Conservation (phyloP, 495 filamentous ascomycete species). For the Staphylotrichum longicolle region DNA sequence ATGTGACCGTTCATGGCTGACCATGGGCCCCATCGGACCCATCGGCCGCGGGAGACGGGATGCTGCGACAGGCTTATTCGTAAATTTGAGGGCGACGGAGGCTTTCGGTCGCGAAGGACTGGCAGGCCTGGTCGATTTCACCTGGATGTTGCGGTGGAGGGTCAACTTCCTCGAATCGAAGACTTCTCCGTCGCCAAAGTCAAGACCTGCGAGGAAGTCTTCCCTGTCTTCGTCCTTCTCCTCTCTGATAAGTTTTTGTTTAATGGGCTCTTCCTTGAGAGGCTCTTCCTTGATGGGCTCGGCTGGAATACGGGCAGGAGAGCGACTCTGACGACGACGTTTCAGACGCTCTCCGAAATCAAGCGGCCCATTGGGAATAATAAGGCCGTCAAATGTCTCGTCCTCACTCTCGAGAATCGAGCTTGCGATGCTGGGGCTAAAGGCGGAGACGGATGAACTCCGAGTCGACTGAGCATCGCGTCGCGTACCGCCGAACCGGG, state of each 20-base stretch:
- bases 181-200: conserved; percentile 77
- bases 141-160: conserved; percentile 90
- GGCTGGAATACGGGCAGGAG: conserved; percentile 41
- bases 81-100: conserved; percentile 86
- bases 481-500: conserved; percentile 79
- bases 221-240: conserved; percentile 55
- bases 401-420: conserved; percentile 94
- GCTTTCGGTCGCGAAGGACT: conserved; percentile 68
- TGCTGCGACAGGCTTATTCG: conserved; percentile 57
- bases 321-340: conserved; percentile 58
- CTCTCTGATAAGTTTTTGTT: conserved; percentile 20
- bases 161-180: conserved; percentile 77
- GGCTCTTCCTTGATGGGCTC: conserved; percentile 33
- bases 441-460: conserved; percentile 79
- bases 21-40: conserved; percentile 55
- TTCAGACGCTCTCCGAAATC: conserved; percentile 75
- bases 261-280: background rate
- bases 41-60: conserved; percentile 60
- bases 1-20: conserved; percentile 61
- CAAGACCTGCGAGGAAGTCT: conserved; percentile 83
- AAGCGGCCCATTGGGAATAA: conserved; percentile 78
- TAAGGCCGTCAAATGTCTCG: conserved; percentile 79
- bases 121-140: conserved; percentile 64
- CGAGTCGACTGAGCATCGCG: conserved; percentile 72
- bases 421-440: conserved; percentile 89